Evolutionary conservation across 345 rosid species (phyloP).

Genomic region (Acer campestre): DNA sequence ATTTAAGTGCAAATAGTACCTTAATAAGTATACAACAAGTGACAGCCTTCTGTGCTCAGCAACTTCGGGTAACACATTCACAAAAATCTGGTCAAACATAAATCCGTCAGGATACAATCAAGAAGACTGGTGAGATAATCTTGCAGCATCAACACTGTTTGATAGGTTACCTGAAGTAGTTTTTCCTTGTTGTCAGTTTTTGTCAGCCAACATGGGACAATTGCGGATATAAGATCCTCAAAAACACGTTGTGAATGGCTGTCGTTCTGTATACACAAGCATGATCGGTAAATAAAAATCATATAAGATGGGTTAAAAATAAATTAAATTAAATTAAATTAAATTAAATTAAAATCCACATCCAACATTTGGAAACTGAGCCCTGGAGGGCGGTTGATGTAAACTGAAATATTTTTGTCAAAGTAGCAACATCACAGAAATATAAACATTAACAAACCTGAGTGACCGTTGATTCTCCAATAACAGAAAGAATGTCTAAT

Average conservation of each 20-base stretch:
- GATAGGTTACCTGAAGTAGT: conserved; percentile 66
- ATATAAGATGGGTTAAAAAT: background rate
- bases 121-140: background rate
- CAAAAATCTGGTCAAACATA: conserved; percentile 60
- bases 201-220: conserved; percentile 84
- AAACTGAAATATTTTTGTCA: background rate
- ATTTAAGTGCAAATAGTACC: conserved; percentile 46
- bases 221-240: conserved; percentile 77
- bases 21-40: conserved; percentile 63
- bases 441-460: conserved; percentile 61
- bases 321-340: too few relatives aligned
- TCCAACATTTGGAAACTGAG: conserved; percentile 2
- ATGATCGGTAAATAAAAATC: conserved; percentile 1
- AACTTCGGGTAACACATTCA: conserved; percentile 75
- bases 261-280: conserved; percentile 55
- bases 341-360: background rate
- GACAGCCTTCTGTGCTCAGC: conserved; percentile 78
- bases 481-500: conserved; percentile 58
- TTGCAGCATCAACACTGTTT: background rate
- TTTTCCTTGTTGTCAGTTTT: conserved; percentile 54
- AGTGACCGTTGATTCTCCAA: conserved; percentile 76
- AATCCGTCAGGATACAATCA: conserved; percentile 14
- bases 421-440: conserved; percentile 1
- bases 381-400: conserved; percentile 3
- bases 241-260: conserved; percentile 68